Evolutionary conservation across 2,329 filamentous ascomycete species (phyloP), one percentile per base, ranked within the genome.

Genomic region (Pestalotiopsis sp.): DNA sequence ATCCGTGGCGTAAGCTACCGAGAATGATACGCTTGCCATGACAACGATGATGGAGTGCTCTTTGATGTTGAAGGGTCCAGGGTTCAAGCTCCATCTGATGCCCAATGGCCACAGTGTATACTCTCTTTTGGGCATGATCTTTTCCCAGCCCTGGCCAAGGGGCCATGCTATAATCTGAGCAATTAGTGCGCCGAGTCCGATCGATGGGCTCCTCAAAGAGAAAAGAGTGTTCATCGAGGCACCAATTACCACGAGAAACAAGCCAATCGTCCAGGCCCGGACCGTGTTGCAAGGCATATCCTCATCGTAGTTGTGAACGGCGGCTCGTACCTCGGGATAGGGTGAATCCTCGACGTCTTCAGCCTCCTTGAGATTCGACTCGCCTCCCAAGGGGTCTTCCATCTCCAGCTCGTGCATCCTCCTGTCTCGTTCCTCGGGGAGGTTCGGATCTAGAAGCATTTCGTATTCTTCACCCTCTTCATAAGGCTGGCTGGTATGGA

Each of bases 21-120:
- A 90, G 72, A 93, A 92, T 4, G 90, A 90, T 5, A 92, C 90
- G 75, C 91, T 89, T 17, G 92, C 91, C 89, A 91, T 91, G 72
- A 91, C 87, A 20, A 90, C 87, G 68, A 92, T 91, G 70, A 92
- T 86, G 57, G 88, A 81, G 75, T 92, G 90, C 75, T 92, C 90
- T 77, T 92, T 92, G 76, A 91, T 84, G 74, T 91, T 92, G 79
- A 92, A 92, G 1, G 90, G 90, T 0, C 89, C 89, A 0, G 90
- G 89, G 68, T 92, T 92, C n/a, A 92, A 79, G 25, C 83, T 84
- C 84, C 86, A 90, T 23, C 74, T 80, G 5, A 84, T 68, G 11
- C 89, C 89, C 71, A 90, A 86, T 17, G 31, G n/a, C 0, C 84
- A 85, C n/a, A 62, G 59, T 23, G 74, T 82, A 67, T 89, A 84